Percentiles rank a stretch among this genome's conserved stretches.
These are phyloP conservation scores for Plasmodium gallinaceum DNA, from an alignment of 169 alveolate genomes.

Conservation along the genomic window DNA sequence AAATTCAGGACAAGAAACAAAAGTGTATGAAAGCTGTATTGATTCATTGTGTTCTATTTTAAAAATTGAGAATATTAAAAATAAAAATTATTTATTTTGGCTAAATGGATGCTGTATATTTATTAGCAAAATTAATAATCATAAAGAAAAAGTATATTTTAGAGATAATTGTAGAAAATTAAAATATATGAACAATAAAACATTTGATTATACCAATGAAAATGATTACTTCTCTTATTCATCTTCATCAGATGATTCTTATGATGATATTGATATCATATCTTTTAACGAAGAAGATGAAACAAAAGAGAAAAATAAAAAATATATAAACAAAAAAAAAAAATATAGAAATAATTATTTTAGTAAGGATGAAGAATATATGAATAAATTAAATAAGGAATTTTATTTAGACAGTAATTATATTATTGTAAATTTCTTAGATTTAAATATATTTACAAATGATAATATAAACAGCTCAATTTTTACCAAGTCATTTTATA, in stretches of 20 bases:
- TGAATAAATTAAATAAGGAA: constrained; percentile 1
- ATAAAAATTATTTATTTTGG: constrained; percentile 73
- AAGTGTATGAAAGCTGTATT: constrained; percentile 60
- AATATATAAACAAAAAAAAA: constrained; percentile 19
- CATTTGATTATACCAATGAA: background rate
- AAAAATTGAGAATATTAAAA: constrained; percentile 62
- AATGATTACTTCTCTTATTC: constrained; percentile 14
- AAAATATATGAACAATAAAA: constrained; percentile 18
- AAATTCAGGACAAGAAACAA: constrained; percentile 31
- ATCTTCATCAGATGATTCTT: constrained; percentile 13
- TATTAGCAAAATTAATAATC: constrained; percentile 68
- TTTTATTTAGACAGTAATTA: constrained; percentile 63
- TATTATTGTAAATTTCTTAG: constrained; percentile 69
- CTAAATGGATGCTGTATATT: constrained; percentile 69
- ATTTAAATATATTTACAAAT: constrained; percentile 47
- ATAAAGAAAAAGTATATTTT: constrained; percentile 8
- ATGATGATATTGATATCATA: constrained; percentile 17
- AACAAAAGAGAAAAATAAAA: background rate
- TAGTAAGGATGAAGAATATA: background rate
- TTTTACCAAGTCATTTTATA: constrained; percentile 50
- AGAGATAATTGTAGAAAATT: background rate
- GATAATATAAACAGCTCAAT: constrained; percentile 56
- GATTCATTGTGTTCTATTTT: constrained; percentile 70
- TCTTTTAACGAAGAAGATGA: constrained; percentile 10
- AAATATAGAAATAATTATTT: constrained; percentile 18